A percentile compares a stretch with the other conserved stretches of the same genome.
Evolutionary conservation across 192 early-diverging fungal species (phyloP).

Genomic region (Globomyces pollinis-pini): DNA sequence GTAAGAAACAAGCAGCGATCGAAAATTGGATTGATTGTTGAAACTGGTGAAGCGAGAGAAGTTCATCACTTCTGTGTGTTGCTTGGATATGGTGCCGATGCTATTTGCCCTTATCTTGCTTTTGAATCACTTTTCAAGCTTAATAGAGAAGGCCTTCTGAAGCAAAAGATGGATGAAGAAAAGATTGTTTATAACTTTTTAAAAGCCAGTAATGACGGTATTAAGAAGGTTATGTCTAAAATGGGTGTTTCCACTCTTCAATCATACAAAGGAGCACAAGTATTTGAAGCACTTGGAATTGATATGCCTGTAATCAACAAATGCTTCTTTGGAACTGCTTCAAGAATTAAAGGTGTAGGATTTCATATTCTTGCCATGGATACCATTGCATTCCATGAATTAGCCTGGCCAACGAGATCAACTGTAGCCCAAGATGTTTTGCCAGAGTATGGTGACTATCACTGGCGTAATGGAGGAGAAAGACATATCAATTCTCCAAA

Average conservation of each 20-base stretch:
- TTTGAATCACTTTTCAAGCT: conserved; percentile 86
- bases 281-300: conserved; percentile 94
- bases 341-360: conserved; percentile 82
- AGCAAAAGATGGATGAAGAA: conserved; percentile 48
- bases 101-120: conserved; percentile 78
- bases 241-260: conserved; percentile 99
- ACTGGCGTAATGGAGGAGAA: conserved; percentile 92
- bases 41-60: conserved; percentile 91
- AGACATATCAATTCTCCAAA: conserved; percentile 86
- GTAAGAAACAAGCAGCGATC: conserved; percentile 82
- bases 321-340: conserved; percentile 94
- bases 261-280: conserved; percentile 97
- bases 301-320: conserved; percentile 76
- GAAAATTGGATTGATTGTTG: conserved; percentile 78
- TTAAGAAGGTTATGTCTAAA: conserved; percentile 98
- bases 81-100: conserved; percentile 92
- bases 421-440: conserved; percentile 57
- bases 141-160: conserved; percentile 70
- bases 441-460: conserved; percentile 93
- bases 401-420: conserved; percentile 70
- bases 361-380: conserved; percentile 77
- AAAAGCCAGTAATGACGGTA: conserved; percentile 85
- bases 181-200: conserved; percentile 76
- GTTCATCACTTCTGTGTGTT: conserved; percentile 94
- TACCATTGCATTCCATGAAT: conserved; percentile 76